Base-by-base conservation (phyloP, 2,329 filamentous ascomycete species). In the Bipolaris gigantea region DNA sequence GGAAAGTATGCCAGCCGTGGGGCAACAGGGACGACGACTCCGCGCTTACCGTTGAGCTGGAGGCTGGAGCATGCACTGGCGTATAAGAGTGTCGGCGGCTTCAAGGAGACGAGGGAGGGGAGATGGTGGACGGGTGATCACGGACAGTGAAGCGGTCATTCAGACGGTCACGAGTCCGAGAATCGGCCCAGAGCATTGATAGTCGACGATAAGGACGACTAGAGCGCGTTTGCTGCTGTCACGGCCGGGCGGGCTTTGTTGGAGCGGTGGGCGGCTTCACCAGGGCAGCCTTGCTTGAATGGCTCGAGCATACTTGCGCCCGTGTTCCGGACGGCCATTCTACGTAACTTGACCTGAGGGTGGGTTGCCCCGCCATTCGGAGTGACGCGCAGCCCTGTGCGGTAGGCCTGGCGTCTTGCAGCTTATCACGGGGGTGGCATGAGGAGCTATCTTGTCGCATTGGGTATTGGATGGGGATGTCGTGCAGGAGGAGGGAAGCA, bases 171-270 rank as follows among this genome's bases (percentile, higher is more conserved):
- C 56, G 55, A 50, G 53, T 61, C 58, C 67, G 67, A 69, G 69
- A 63, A 58, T 73, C 70, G 70, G 70, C 65, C 61, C 43, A 47
- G 53, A 36, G 55, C 54, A 57, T 55, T 60, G 68, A 68, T 64
- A 65, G 54, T 57, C 58, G 55, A 61, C 61, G 69, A 73, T 72
- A 73, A 73, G 67, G 60, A 35, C 35, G 49, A 35, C 16, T 10
- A 36, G n/a, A 36, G 51, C 42, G 39, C 44, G 43, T 51, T 49
- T 51, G 51, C 52, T 21, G 45, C 45, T 48, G 57, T 57, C 55
- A 56, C 55, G n/a, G 32, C 41, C 38, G 54, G 48, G 40, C 41
- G 25, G 36, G 34, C 38, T 35, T 19, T 40, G 52, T 55, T 53
- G 42, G 51, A 39, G 61, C 61, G 55, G 59, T 60, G 55, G 57